These are phyloP conservation scores for Sclerotinia glacialis DNA, from an alignment of 2,329 filamentous ascomycete species.

Conservation along the genomic window DNA sequence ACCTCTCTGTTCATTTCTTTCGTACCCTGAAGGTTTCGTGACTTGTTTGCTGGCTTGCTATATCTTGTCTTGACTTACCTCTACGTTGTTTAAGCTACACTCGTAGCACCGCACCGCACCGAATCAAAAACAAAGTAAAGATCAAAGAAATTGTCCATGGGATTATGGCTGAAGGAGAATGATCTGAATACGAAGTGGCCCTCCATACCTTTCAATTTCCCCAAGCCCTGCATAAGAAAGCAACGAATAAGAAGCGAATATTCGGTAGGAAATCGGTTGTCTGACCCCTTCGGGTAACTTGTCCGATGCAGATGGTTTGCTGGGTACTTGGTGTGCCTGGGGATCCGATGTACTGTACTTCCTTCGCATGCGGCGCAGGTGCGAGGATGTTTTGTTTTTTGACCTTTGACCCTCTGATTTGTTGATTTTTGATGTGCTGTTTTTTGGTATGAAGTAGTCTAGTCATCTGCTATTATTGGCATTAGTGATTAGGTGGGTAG, in stretches of 20 bases:
- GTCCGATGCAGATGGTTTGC: neutral
- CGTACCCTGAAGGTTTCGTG: neutral
- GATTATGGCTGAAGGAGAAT: neutral
- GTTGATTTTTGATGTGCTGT: neutral
- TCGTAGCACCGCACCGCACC: neutral
- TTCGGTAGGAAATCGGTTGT: neutral
- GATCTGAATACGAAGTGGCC: constrained; percentile 5
- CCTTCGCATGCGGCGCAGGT: neutral
- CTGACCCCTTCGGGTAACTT: neutral
- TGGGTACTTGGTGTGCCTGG: neutral
- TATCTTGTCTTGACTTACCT: neutral
- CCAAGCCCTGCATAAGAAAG: neutral
- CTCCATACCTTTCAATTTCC: neutral
- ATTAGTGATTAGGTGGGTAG: neutral
- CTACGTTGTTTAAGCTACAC: neutral
- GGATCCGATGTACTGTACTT: neutral
- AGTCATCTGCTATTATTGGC: neutral
- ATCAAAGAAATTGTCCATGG: neutral
- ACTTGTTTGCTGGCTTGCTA: neutral
- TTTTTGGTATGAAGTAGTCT: neutral
- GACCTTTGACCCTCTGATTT: too few relatives aligned
- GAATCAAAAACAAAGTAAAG: neutral
- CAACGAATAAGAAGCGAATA: neutral
- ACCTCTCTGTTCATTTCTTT: neutral
- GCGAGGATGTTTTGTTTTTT: neutral